Conservation (phyloP, 805 yeast species). For the Alloascoidea hylecoeti region DNA sequence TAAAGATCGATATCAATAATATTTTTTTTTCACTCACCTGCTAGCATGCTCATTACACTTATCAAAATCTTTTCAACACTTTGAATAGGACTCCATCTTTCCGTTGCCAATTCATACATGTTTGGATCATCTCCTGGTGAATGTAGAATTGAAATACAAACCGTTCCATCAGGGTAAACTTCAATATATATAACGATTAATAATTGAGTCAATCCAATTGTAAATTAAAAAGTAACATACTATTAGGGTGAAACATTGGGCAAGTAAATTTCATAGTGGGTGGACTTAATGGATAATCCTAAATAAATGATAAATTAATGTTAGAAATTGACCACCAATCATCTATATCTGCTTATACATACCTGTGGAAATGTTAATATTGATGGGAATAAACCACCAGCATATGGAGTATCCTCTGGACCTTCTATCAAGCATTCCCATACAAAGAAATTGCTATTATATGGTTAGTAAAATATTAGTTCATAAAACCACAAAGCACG, state of each 20-base stretch:
- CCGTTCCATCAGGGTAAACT: conserved; percentile 86
- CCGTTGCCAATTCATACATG: conserved; percentile 90
- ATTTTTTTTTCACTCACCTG: conserved; percentile 16
- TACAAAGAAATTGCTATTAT: conserved; percentile 44
- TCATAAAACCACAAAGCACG: conserved; percentile 8
- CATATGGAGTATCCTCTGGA: conserved; percentile 74
- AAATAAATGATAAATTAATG: not conserved
- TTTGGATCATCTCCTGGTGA: conserved; percentile 97
- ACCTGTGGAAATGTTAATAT: conserved; percentile 46
- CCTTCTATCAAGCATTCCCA: conserved; percentile 86
- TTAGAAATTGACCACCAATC: not conserved
- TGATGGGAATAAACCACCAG: conserved; percentile 81
- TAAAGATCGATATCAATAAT: conserved; percentile 8
- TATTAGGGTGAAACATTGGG: conserved; percentile 83
- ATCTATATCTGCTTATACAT: not conserved
- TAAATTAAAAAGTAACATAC: conserved; percentile 7
- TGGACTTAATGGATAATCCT: conserved; percentile 73
- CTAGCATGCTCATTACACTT: conserved; percentile 90
- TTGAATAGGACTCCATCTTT: conserved; percentile 97
- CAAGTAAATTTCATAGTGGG: conserved; percentile 68
- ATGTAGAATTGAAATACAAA: conserved; percentile 89
- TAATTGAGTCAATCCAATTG: not conserved
- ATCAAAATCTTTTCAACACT: conserved; percentile 92
- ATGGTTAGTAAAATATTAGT: no score
- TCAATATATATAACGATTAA: not conserved